Conservation (phyloP, 345 rosid species). For the Populus tremula region DNA sequence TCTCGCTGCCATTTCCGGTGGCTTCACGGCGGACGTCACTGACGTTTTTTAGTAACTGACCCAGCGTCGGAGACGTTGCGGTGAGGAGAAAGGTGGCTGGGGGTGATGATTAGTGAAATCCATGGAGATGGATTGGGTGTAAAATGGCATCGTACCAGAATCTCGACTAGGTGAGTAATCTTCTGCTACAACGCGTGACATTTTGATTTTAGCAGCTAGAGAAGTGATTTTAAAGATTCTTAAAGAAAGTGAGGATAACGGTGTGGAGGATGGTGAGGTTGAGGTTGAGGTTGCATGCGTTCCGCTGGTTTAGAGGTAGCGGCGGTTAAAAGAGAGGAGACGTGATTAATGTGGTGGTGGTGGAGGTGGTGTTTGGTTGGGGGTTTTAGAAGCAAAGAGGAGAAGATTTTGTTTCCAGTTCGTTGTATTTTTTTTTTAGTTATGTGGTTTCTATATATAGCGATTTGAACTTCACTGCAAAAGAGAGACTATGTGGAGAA, state of each 20-base stretch:
- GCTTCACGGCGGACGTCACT: slow-evolving; percentile 60
- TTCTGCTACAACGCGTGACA: slow-evolving; percentile 55
- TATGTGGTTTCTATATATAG: background rate
- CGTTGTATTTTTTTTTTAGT: background rate
- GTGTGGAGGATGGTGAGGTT: slow-evolving; percentile 9
- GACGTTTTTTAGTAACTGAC: slow-evolving; percentile 68
- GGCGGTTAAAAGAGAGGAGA: slow-evolving; percentile 4
- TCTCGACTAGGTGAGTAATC: slow-evolving; percentile 17
- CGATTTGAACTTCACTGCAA: background rate
- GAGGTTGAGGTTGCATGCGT: slow-evolving; percentile 12
- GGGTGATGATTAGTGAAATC: background rate
- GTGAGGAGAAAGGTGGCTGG: background rate
- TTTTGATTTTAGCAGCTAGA: background rate
- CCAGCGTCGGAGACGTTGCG: slow-evolving; percentile 46
- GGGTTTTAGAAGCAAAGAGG: background rate
- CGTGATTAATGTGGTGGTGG: background rate
- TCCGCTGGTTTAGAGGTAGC: background rate
- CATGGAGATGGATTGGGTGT: slow-evolving; percentile 1
- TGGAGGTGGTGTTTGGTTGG: background rate
- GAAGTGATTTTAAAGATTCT: background rate
- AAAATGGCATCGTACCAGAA: slow-evolving; percentile 23
- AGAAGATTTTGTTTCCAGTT: background rate
- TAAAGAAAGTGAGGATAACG: background rate
- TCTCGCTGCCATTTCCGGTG: slow-evolving; percentile 58
- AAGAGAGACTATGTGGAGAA: background rate